Percentiles rank a stretch among this genome's conserved stretches.
Conservation (phyloP, 345 rosid species). For the Rhodomyrtus tomentosa region DNA sequence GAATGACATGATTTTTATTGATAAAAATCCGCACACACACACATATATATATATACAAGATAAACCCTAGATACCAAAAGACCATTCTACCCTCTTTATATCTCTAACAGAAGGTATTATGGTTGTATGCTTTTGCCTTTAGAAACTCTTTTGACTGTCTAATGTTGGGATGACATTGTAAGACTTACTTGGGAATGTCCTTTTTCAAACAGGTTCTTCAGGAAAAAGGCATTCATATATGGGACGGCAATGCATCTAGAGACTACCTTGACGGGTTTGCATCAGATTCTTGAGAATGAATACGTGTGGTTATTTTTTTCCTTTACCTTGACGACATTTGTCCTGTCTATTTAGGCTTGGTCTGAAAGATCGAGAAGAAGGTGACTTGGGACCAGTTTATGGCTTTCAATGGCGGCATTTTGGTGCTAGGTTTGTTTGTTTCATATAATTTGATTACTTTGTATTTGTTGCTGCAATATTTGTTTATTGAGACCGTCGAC, state of each 20-base stretch:
- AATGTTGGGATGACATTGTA: not conserved
- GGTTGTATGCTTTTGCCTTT: not conserved
- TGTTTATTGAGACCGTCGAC: not conserved
- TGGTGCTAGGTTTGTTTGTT: conserved; percentile 70
- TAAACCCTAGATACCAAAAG: too few species aligned
- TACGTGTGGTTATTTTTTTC: not conserved
- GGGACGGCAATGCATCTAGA: conserved; percentile 98
- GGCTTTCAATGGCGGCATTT: conserved; percentile 99
- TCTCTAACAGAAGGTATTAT: too few species aligned
- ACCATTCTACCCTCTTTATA: too few species aligned
- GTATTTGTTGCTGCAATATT: not conserved
- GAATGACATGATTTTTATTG: too few species aligned
- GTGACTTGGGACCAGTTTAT: conserved; percentile 92
- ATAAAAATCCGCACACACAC: too few species aligned
- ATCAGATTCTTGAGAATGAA: not conserved
- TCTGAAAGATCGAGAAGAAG: conserved; percentile 73
- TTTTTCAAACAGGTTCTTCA: conserved; percentile 62
- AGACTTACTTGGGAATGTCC: not conserved
- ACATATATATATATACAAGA: too few species aligned
- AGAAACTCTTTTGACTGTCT: not conserved
- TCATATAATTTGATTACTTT: not conserved
- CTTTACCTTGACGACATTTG: not conserved
- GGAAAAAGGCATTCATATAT: conserved; percentile 81
- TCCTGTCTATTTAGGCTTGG: conserved; percentile 42
- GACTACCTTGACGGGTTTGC: conserved; percentile 74